phyloP scores from a whole-genome alignment of 2,329 filamentous ascomycete species.

The Fusarium chaquense region DNA sequence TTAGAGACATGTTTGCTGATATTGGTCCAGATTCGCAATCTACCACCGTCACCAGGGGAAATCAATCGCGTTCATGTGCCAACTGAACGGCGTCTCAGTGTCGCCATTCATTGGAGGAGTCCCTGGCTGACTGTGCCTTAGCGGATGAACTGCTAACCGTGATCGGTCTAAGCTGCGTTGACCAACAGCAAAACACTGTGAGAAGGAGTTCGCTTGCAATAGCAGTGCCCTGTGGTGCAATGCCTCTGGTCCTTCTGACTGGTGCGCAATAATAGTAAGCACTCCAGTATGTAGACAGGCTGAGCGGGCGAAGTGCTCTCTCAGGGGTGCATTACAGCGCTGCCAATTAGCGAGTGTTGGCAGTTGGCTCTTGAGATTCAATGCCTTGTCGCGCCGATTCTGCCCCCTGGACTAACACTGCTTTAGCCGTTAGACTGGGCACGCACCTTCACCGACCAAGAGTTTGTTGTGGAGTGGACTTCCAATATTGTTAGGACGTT shows the following conservation, averaged over 20 bases:
- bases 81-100: slow-evolving; percentile 10
- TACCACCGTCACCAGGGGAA: slow-evolving; percentile 9
- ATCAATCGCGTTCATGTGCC: slow-evolving; percentile 17
- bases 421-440: slow-evolving; percentile 36
- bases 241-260: slow-evolving; percentile 12
- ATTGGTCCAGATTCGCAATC: slow-evolving; percentile 21
- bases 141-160: slow-evolving; percentile 33
- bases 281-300: neutral
- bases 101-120: slow-evolving; percentile 10
- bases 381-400: slow-evolving; percentile 23
- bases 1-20: slow-evolving; percentile 18
- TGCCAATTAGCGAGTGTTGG: slow-evolving; percentile 32
- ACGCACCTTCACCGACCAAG: slow-evolving; percentile 41
- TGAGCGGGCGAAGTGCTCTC: neutral
- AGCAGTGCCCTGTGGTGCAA: slow-evolving; percentile 12
- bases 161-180: slow-evolving; percentile 29
- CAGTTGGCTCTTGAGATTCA: slow-evolving; percentile 19
- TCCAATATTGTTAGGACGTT: slow-evolving; percentile 5
- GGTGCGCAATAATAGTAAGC: slow-evolving; percentile 8
- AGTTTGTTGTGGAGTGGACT: slow-evolving; percentile 6
- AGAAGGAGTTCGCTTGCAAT: slow-evolving; percentile 11
- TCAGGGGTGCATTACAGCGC: slow-evolving; percentile 24
- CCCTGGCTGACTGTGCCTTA: slow-evolving; percentile 25
- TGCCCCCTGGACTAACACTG: slow-evolving; percentile 29
- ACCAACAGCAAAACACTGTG: slow-evolving; percentile 11